Percentiles rank a stretch among this genome's conserved stretches.
Conservation (phyloP, 2,329 filamentous ascomycete species). For the Parafenestella ontariensis region DNA sequence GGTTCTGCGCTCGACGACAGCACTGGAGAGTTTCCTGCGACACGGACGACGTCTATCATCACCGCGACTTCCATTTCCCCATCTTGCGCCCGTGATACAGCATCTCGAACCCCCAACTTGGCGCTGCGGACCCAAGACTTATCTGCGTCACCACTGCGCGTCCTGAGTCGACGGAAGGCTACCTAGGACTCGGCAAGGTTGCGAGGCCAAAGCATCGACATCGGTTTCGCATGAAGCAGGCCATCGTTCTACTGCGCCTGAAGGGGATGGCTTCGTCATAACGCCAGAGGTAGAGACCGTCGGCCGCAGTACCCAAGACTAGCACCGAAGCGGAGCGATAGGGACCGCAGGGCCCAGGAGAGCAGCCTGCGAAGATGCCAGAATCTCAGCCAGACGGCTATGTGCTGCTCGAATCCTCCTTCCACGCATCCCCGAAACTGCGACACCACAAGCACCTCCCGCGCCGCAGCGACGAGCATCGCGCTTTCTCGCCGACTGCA, state of each 20-base stretch:
- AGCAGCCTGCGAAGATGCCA: slow-evolving; percentile 28
- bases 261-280: slow-evolving; percentile 32
- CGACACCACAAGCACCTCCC: slow-evolving; percentile 37
- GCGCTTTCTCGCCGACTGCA: slow-evolving; percentile 29
- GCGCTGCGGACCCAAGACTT: slow-evolving; percentile 25
- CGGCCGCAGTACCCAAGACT: background rate
- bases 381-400: slow-evolving; percentile 32
- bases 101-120: slow-evolving; percentile 24
- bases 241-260: slow-evolving; percentile 9
- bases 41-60: slow-evolving; percentile 2
- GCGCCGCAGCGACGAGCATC: slow-evolving; percentile 35
- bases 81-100: slow-evolving; percentile 3
- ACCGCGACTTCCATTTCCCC: slow-evolving; percentile 4
- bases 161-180: slow-evolving; percentile 16
- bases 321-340: background rate
- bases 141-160: slow-evolving; percentile 33
- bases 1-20: background rate
- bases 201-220: slow-evolving; percentile 12
- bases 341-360: background rate
- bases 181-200: slow-evolving; percentile 8
- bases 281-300: slow-evolving; percentile 7
- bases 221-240: slow-evolving; percentile 26
- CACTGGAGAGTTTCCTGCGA: slow-evolving; percentile 10
- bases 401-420: slow-evolving; percentile 42
- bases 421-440: slow-evolving; percentile 34